A percentile compares a stretch with the other conserved stretches of the same genome.
Conservation (phyloP, 2,329 filamentous ascomycete genomes). For the Sclerotinia trifoliorum region DNA sequence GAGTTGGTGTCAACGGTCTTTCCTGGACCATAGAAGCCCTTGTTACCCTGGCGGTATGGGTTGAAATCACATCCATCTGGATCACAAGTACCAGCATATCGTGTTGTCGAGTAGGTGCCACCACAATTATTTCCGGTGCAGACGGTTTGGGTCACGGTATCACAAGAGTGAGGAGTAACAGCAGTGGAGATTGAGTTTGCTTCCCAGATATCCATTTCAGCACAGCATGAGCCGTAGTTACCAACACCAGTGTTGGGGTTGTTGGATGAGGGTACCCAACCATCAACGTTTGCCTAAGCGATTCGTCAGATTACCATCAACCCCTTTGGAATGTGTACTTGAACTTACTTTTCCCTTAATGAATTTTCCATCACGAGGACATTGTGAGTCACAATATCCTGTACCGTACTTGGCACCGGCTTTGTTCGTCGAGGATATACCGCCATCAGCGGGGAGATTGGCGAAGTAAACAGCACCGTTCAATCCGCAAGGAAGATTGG, state of each 20-base stretch:
- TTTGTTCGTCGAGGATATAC: slow-evolving; percentile 50
- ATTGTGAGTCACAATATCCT: slow-evolving; percentile 64
- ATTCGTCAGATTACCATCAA: not conserved
- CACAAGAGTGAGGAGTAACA: slow-evolving; percentile 58
- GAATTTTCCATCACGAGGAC: slow-evolving; percentile 52
- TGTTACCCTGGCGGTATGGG: slow-evolving; percentile 57
- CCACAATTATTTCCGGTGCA: slow-evolving; percentile 45
- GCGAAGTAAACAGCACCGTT: slow-evolving; percentile 70
- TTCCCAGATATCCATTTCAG: slow-evolving; percentile 69
- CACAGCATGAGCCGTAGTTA: slow-evolving; percentile 60
- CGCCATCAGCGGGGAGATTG: slow-evolving; percentile 62
- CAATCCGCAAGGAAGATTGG: slow-evolving; percentile 64
- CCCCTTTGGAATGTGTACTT: not conserved
- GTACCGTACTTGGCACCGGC: slow-evolving; percentile 61
- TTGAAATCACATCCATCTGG: slow-evolving; percentile 63
- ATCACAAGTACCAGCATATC: slow-evolving; percentile 57
- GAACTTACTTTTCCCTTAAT: slow-evolving; percentile 49
- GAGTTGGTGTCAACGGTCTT: slow-evolving; percentile 53
- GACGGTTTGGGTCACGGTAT: slow-evolving; percentile 41
- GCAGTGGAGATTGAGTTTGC: slow-evolving; percentile 59
- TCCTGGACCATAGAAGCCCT: slow-evolving; percentile 55
- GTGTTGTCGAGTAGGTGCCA: slow-evolving; percentile 46
- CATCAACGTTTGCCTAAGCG: slow-evolving; percentile 16
- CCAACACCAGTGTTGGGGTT: slow-evolving; percentile 54
- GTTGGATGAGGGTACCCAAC: slow-evolving; percentile 40